Percentiles rank a stretch among this genome's conserved stretches.
These are phyloP conservation scores for Calocera viscosa DNA, from an alignment of 768 basidiomycete species.

Conservation along the genomic window DNA sequence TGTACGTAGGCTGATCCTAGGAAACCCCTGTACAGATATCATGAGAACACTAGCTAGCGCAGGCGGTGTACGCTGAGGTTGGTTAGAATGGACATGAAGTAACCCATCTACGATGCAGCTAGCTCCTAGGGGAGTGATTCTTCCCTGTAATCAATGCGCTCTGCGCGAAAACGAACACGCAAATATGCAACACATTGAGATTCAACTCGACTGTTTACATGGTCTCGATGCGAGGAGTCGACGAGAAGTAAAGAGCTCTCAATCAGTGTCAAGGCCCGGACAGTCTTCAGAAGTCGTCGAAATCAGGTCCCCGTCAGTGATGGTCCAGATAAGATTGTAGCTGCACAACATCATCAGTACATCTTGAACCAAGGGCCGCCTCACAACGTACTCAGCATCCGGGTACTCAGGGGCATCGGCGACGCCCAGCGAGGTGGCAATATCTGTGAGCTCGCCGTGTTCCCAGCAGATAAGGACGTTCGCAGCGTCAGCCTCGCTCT, in stretches of 20 bases:
- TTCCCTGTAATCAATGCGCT: no score
- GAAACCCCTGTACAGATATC: no score
- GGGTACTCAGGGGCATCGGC: conserved; percentile 13
- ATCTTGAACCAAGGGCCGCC: no score
- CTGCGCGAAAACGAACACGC: no score
- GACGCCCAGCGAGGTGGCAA: conserved; percentile 12
- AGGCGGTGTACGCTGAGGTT: no score
- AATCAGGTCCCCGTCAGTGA: conserved; percentile 12
- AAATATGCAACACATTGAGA: no score
- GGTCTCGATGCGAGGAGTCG: background rate
- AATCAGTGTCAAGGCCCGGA: conserved; percentile 12
- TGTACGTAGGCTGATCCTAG: background rate
- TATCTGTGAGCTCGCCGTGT: conserved; percentile 12
- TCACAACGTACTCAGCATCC: conserved; percentile 11
- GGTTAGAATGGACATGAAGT: no score
- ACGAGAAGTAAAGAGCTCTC: background rate
- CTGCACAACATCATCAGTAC: conserved; percentile 1
- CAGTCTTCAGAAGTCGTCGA: conserved; percentile 15
- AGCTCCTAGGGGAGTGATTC: no score
- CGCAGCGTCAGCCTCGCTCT: background rate
- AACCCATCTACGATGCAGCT: no score
- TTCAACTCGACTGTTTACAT: no score
- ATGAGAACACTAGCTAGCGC: no score
- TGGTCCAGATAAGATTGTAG: conserved; percentile 15
- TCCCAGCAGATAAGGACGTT: conserved; percentile 17